Percentiles rank a stretch among this genome's conserved stretches.
Conservation (phyloP, 108 stramenopile genomes). For the Schizochytrium sp. region DNA sequence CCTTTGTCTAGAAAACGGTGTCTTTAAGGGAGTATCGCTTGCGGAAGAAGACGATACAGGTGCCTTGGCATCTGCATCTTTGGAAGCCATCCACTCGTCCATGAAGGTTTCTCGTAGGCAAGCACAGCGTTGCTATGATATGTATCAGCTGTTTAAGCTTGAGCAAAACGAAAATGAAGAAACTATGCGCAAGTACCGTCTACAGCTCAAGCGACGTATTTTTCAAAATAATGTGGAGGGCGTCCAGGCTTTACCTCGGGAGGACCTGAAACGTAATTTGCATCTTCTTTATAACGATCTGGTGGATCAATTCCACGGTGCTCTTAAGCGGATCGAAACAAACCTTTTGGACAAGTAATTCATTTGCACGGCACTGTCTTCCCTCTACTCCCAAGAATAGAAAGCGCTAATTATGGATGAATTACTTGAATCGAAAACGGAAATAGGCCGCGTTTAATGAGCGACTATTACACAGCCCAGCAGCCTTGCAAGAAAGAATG, state of each 20-base stretch:
- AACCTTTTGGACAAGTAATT: not conserved
- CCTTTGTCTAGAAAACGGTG: slow-evolving; percentile 4
- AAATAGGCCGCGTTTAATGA: no score
- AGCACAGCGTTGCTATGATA: slow-evolving; percentile 18
- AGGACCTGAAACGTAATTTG: slow-evolving; percentile 43
- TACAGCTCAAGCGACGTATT: slow-evolving; percentile 33
- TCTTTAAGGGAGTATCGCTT: not conserved
- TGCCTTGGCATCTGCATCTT: not conserved
- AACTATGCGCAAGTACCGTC: not conserved
- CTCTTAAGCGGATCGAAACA: not conserved
- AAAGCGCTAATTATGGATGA: no score
- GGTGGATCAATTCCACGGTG: slow-evolving; percentile 13
- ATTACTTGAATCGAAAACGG: no score
- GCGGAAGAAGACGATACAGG: not conserved
- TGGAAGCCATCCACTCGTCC: not conserved
- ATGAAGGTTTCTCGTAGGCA: slow-evolving; percentile 29
- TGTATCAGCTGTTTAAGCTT: not conserved
- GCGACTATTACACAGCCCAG: no score
- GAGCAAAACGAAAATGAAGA: not conserved
- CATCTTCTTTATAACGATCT: slow-evolving; percentile 5
- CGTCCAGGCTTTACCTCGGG: not conserved
- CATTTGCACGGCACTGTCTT: no score
- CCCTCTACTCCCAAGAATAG: no score
- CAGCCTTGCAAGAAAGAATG: no score
- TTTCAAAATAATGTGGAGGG: slow-evolving; percentile 16